Evolutionary conservation across 495 filamentous ascomycete genomes (phyloP).

Genomic region (Venustampulla echinocandica): DNA sequence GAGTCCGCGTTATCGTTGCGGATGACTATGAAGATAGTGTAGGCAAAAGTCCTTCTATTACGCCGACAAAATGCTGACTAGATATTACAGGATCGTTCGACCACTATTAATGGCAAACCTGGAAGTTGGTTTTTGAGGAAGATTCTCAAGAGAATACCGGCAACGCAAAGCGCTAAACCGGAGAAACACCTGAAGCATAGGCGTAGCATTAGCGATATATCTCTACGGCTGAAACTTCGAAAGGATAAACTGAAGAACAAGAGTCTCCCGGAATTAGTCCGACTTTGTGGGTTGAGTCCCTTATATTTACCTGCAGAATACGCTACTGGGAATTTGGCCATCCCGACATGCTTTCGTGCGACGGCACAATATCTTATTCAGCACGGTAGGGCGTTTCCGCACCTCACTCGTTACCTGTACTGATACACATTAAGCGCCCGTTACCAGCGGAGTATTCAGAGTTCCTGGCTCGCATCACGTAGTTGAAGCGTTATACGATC

Average conservation of each 20-base stretch:
- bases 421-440: conserved; percentile 9
- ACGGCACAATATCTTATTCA: conserved; percentile 56
- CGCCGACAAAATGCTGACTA: neutral
- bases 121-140: conserved; percentile 28
- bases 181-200: conserved; percentile 29
- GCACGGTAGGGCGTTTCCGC: conserved; percentile 44
- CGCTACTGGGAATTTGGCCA: conserved; percentile 49
- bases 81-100: conserved; percentile 2
- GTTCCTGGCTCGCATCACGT: conserved; percentile 48
- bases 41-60: neutral
- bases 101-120: conserved; percentile 4
- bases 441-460: conserved; percentile 48
- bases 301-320: conserved; percentile 60
- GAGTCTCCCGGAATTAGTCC: conserved; percentile 53
- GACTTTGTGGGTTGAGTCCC: conserved; percentile 64
- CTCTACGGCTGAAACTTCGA: conserved; percentile 38
- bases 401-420: neutral
- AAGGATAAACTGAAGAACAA: conserved; percentile 52
- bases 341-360: conserved; percentile 71
- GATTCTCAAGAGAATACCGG: conserved; percentile 24
- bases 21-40: conserved; percentile 1
- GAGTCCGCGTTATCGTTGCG: conserved; percentile 14
- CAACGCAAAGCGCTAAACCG: conserved; percentile 23
- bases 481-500: conserved; percentile 51
- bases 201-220: conserved; percentile 43